Conservation (phyloP, 2,329 filamentous ascomycete species). For the Microcera coccophila region DNA sequence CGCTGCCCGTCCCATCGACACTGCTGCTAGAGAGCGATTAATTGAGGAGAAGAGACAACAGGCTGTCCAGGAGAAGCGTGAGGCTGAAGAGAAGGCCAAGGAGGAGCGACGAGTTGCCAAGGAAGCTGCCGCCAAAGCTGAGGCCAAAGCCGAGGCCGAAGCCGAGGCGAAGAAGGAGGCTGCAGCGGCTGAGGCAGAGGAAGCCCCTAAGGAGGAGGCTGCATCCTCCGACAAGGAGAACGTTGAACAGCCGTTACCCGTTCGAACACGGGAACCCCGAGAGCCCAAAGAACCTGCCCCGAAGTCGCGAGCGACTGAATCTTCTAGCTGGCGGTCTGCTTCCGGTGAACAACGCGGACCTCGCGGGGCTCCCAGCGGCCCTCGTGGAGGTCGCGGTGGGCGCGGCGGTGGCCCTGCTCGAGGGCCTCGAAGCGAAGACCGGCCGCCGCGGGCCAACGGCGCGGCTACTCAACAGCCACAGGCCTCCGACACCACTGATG, state of each 20-base stretch:
- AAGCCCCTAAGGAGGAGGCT: constrained; percentile 28
- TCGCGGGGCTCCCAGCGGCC: constrained; percentile 43
- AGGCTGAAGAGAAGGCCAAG: constrained; percentile 80
- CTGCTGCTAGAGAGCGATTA: constrained; percentile 79
- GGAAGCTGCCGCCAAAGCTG: constrained; percentile 50
- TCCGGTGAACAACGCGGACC: constrained; percentile 46
- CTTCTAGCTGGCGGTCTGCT: constrained; percentile 57
- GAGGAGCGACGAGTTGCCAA: constrained; percentile 64
- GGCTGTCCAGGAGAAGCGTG: constrained; percentile 74
- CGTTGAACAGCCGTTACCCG: constrained; percentile 44
- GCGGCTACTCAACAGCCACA: constrained; percentile 37
- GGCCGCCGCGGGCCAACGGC: constrained; percentile 49
- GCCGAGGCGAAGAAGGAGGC: constrained; percentile 34
- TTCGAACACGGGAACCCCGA: constrained; percentile 37
- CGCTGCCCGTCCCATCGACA: constrained; percentile 90
- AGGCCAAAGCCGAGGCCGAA: constrained; percentile 36
- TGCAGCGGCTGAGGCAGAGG: constrained; percentile 28
- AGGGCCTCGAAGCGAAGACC: constrained; percentile 43
- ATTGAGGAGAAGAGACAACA: constrained; percentile 83
- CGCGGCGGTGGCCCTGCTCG: constrained; percentile 39
- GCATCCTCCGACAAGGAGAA: constrained; percentile 20
- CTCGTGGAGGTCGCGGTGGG: constrained; percentile 41
- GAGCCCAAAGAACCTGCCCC: constrained; percentile 44
- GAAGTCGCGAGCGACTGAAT: constrained; percentile 55
- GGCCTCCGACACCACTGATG: constrained; percentile 28